Evolutionary conservation across 768 basidiomycete species (phyloP).

Genomic region (Phlebiopsis flavidoalba): DNA sequence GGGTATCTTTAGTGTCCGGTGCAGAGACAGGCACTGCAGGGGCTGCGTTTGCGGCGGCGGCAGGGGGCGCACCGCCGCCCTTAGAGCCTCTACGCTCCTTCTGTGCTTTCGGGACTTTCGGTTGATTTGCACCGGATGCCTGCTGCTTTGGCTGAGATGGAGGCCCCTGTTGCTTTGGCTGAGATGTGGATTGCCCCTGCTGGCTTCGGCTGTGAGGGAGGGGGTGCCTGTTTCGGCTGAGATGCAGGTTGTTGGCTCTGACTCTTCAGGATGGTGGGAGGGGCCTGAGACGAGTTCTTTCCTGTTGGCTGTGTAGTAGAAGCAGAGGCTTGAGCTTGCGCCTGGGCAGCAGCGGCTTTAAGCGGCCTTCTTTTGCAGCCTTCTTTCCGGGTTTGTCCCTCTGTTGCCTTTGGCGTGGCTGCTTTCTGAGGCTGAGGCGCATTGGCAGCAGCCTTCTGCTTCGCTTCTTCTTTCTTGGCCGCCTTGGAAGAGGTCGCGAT

Average conservation of each 20-base stretch:
- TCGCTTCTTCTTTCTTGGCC: constrained; percentile 34
- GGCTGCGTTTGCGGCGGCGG: constrained; percentile 19
- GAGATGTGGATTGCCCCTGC: neutral
- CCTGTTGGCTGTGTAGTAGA: constrained; percentile 1
- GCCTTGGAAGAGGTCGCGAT: constrained; percentile 26
- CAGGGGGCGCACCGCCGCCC: neutral
- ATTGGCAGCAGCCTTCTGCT: constrained; percentile 27
- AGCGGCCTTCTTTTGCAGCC: constrained; percentile 25
- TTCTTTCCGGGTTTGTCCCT: constrained; percentile 28
- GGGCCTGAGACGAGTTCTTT: neutral
- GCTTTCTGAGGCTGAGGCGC: constrained; percentile 11
- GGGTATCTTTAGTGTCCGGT: constrained; percentile 3
- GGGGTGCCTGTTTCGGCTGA: neutral
- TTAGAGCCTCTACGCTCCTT: constrained; percentile 9
- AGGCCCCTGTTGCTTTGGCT: neutral
- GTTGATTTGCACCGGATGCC: neutral
- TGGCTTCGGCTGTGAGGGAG: neutral
- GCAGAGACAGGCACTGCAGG: constrained; percentile 14
- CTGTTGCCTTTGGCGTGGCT: constrained; percentile 6
- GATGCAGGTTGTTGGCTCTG: neutral
- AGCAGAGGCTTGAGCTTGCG: constrained; percentile 1
- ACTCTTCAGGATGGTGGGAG: constrained; percentile 1
- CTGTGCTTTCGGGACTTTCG: neutral
- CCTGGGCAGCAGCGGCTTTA: constrained; percentile 2
- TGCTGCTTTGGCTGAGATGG: neutral